Evolutionary conservation across 805 yeast genomes (phyloP).

Genomic region (Candida taoyuanica): DNA sequence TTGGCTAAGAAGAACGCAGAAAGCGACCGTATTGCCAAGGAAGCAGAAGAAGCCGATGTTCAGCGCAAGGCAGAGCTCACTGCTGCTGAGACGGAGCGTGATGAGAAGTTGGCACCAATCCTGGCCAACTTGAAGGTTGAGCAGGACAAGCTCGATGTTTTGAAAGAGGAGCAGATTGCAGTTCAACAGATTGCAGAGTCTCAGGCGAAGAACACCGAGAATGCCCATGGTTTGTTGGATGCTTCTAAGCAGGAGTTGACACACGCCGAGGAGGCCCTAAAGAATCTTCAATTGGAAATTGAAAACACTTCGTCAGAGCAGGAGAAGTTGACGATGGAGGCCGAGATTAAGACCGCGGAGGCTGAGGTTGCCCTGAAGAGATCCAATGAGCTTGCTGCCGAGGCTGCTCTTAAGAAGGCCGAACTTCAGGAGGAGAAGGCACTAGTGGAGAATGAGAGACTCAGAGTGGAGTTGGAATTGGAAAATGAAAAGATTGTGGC

Average conservation of each 20-base stretch:
- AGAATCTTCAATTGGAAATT: conserved; percentile 30
- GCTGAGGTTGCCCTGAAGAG: conserved; percentile 30
- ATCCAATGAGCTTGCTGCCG: conserved; percentile 34
- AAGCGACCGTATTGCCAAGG: conserved; percentile 20
- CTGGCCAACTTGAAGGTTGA: conserved; percentile 49
- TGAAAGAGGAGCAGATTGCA: conserved; percentile 46
- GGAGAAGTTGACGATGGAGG: conserved; percentile 29
- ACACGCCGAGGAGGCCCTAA: conserved; percentile 32
- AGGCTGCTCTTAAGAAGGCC: conserved; percentile 34
- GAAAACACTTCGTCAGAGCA: conserved; percentile 28
- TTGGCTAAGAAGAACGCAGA: conserved; percentile 29
- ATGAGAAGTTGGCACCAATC: conserved; percentile 49
- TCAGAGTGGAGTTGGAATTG: conserved; percentile 31
- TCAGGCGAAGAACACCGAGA: conserved; percentile 41
- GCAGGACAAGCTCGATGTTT: conserved; percentile 43
- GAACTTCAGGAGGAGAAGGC: conserved; percentile 35
- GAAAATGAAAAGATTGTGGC: conserved; percentile 32
- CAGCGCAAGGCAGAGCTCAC: conserved; percentile 39
- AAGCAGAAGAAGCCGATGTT: conserved; percentile 38
- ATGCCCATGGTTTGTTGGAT: conserved; percentile 37
- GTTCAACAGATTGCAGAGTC: conserved; percentile 40
- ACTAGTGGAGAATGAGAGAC: conserved; percentile 33
- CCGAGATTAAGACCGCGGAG: conserved; percentile 30
- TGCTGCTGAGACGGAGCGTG: conserved; percentile 45
- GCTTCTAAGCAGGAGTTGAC: conserved; percentile 39